Evolutionary conservation across 495 filamentous ascomycete species (phyloP), one percentile per base, ranked within the genome.

Genomic region (Astrothelium subdiscretum): DNA sequence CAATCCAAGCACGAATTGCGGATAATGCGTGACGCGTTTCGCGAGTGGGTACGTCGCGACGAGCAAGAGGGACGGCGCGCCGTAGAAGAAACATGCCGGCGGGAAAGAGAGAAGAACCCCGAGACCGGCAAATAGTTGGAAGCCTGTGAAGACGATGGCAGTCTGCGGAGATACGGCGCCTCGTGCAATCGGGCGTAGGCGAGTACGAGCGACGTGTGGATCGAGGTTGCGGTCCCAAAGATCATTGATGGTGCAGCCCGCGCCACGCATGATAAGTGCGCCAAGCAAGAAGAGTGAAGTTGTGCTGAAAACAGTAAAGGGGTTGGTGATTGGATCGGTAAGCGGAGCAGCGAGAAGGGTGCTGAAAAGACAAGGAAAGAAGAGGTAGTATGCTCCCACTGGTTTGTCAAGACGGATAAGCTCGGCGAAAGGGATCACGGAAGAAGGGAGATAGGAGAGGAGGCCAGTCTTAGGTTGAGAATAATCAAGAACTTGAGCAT

Each of bases 221-320:
- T 98, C 94, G 20, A 98, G 82, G 68, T 95, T 87, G 65, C 90
- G 85, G 75, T 97, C 94, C 92, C 90, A 96, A 51, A 97, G 81
- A 71, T 98, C 94, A 74, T 98, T 97, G 77, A 98, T 94, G 32
- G 94, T 87, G 75, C 94, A 98, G 18, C 94, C 94, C n/a, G 94
- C 94, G 31, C 94, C 91, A 59, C 94, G 90, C 94, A 98, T 97
- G 68, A 97, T 86, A 62, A 97, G 70, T 1, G 94, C 92, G 43
- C 94, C 94, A 10, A 82, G 75, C 71, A 94, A 85, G 79, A 98
- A 98, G 60, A 96, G 84, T 1, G 83, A 74, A 1, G 80, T 80
- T 1, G 89, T 95, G 52, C 79, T 74, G 32, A 87, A 12, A 18
- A 89, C 80, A 10, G 82, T 70, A 27, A 77, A 63, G 0, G 85